Percentiles rank a stretch among this genome's conserved stretches.
Evolutionary conservation across 164 flowering plant species (phyloP).

Genomic region (Sedum album): DNA sequence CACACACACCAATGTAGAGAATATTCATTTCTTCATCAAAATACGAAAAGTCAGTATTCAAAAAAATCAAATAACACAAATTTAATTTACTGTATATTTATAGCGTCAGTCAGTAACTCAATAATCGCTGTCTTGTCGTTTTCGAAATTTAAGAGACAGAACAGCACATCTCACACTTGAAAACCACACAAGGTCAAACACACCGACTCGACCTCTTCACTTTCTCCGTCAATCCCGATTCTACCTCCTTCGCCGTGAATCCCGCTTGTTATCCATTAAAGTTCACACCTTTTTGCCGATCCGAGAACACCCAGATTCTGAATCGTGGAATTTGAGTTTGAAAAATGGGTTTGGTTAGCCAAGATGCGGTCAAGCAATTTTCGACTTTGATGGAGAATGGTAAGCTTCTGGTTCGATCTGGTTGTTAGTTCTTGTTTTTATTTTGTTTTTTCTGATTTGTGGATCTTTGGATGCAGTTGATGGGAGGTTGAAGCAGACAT

Average conservation of each 20-base stretch:
- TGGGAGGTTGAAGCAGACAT: constrained; percentile 3
- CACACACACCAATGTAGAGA: too few relatives aligned
- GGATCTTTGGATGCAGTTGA: neutral
- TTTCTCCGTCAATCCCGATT: neutral
- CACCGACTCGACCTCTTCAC: too few relatives aligned
- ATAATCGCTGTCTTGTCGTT: too few relatives aligned
- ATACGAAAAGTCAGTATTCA: too few relatives aligned
- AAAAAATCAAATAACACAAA: too few relatives aligned
- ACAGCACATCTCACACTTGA: too few relatives aligned
- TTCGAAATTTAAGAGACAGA: too few relatives aligned
- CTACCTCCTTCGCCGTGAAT: neutral
- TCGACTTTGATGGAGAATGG: neutral
- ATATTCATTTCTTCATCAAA: too few relatives aligned
- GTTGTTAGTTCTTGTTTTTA: neutral
- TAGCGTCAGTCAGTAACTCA: too few relatives aligned
- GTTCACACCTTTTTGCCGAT: neutral
- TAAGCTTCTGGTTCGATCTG: neutral
- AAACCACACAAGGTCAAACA: too few relatives aligned
- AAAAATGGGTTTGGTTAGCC: neutral
- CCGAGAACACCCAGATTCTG: neutral
- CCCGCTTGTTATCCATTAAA: neutral
- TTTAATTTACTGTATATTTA: too few relatives aligned
- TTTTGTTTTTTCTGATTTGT: neutral
- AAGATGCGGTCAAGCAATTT: constrained; percentile 3
- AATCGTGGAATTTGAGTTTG: neutral